phyloP scores from a whole-genome alignment of 176 grass and related monocot genomes.

The Carex scoparia region DNA sequence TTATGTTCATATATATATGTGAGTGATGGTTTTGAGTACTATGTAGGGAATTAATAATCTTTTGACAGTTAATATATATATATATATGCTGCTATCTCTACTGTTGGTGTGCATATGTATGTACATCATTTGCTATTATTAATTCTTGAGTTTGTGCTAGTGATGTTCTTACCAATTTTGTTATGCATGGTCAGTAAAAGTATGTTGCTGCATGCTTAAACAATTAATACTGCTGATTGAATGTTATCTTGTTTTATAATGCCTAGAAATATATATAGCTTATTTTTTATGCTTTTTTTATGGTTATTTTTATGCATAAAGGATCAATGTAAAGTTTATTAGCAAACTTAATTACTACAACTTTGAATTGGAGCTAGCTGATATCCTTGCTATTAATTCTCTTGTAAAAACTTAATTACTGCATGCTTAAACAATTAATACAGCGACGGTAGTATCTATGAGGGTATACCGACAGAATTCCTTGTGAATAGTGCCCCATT shows the following conservation, averaged over 20 bases:
- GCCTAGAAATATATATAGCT: neutral
- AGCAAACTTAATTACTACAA: no score
- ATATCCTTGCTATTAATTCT: no score
- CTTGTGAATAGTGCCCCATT: no score
- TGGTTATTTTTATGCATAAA: no score
- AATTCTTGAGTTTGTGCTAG: neutral
- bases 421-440: no score
- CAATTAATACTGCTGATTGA: neutral
- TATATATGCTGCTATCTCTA: neutral
- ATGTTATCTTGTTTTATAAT: neutral
- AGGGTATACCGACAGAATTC: no score
- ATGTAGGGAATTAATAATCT: conserved; percentile 20
- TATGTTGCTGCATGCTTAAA: neutral
- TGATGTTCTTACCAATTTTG: neutral
- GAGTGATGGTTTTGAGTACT: neutral
- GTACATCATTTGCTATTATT: conserved; percentile 5
- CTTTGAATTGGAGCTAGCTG: no score
- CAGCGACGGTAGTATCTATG: no score
- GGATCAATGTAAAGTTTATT: no score
- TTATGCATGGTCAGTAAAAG: neutral
- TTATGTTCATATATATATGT: conserved; percentile 8
- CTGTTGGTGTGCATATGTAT: neutral
- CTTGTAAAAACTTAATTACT: no score
- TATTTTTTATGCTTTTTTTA: no score
- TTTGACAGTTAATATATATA: conserved; percentile 5